Evolutionary conservation across 225 moss, liverwort and hornwort genomes (phyloP).

Genomic region (Ulota crispa): DNA sequence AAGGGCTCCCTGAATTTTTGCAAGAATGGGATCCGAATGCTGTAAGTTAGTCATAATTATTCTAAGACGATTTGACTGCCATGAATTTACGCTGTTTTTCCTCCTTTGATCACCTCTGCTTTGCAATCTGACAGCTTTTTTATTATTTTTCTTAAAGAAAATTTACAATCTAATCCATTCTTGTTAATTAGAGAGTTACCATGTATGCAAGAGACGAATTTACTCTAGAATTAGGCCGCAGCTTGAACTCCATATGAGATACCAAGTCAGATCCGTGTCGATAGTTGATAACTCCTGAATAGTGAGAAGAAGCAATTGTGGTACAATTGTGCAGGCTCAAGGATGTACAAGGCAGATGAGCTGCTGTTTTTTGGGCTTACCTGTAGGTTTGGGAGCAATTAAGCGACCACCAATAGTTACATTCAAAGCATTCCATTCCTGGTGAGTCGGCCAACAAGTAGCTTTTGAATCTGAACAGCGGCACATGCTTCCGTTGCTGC

Average conservation of each 20-base stretch:
- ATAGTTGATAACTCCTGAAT: background rate
- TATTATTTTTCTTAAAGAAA: background rate
- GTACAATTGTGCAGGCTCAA: background rate
- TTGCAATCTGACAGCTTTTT: background rate
- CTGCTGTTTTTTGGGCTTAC: conserved; percentile 15
- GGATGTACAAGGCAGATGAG: background rate
- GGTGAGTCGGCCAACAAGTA: conserved; percentile 40
- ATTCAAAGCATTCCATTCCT: conserved; percentile 43
- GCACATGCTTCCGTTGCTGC: conserved; percentile 24
- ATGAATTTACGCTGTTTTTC: background rate
- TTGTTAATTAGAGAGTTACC: background rate
- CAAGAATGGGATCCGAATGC: background rate
- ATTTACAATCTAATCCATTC: background rate
- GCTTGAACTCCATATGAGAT: background rate
- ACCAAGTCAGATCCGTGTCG: background rate
- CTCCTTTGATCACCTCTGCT: background rate
- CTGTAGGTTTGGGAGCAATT: conserved; percentile 43
- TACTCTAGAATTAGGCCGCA: background rate
- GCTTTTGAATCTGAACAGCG: conserved; percentile 33
- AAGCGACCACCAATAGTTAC: conserved; percentile 28
- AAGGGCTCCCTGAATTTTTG: conserved; percentile 28
- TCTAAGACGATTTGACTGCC: too few relatives aligned
- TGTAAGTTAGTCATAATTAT: background rate
- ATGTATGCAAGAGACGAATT: background rate
- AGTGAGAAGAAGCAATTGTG: background rate